phyloP scores from a whole-genome alignment of 345 rosid species.

The Ailanthus altissimus region DNA sequence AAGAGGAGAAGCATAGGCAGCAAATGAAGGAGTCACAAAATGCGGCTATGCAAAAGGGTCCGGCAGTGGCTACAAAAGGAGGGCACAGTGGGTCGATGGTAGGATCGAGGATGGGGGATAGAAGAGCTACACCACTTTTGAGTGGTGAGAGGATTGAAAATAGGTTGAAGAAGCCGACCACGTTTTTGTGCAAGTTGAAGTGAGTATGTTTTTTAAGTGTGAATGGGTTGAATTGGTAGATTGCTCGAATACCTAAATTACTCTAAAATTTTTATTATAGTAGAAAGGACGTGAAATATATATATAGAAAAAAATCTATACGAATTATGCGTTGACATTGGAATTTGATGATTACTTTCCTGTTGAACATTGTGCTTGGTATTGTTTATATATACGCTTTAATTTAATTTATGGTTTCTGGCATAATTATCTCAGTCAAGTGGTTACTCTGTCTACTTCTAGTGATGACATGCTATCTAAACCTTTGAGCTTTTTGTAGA shows the following conservation, averaged over 20 bases:
- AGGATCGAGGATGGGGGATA: slow-evolving; percentile 80
- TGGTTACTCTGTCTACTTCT: not conserved
- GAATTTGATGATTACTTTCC: not conserved
- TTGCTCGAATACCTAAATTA: not conserved
- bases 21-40: slow-evolving; percentile 65
- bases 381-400: not conserved
- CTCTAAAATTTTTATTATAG: not conserved
- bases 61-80: slow-evolving; percentile 54
- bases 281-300: not conserved
- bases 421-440: not conserved
- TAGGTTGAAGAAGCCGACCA: slow-evolving; percentile 97
- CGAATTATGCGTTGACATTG: not conserved
- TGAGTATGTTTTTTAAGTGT: slow-evolving; percentile 44
- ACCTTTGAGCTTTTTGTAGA: slow-evolving; percentile 41
- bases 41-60: slow-evolving; percentile 55
- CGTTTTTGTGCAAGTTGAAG: slow-evolving; percentile 98
- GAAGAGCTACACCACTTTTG: slow-evolving; percentile 67
- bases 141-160: slow-evolving; percentile 81
- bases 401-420: slow-evolving; percentile 5
- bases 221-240: not conserved
- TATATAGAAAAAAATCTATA: not conserved
- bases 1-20: slow-evolving; percentile 66
- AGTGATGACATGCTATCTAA: slow-evolving; percentile 12
- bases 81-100: slow-evolving; percentile 63
- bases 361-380: not conserved